Base-by-base conservation (phyloP, 2,329 filamentous ascomycete species). In the Ophiognomonia clavigignenti-juglandacearum region DNA sequence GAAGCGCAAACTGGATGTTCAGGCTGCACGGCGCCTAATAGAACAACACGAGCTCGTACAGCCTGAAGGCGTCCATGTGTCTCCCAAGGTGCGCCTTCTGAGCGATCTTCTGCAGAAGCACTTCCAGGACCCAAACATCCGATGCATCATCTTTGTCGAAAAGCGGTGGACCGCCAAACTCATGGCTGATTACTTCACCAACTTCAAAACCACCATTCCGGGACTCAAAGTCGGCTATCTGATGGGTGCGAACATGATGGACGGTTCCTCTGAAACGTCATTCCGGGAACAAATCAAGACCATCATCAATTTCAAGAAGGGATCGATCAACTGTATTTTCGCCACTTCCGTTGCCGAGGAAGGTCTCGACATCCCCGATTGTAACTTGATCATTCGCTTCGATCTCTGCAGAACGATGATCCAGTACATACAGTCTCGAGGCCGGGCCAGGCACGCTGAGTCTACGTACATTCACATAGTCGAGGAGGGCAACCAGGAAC, bases 401-500 rank as follows among this genome's bases (percentile, higher is more conserved):
- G 89, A 97, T 60, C 76, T 95, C 3, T 96, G 90, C 65, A 75
- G 77, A 10, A 96, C 92, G 0, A 82, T 96, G 64, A 97, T 97
- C 43, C 88, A 95, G 59, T 97, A 96, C 61, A 83, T 97, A 18
- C 93, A 98, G 63, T 96, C 91, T 13, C 80, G 89, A 53, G 93
- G 93, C 0, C 80, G 93, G 45, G 93, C 93, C 11, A 79, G 93
- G 32, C 86, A 89, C 57, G 64, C 69, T 1, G 77, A 85, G 45
- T 97, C 93, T 0, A 82, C 78, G 53, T 96, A 92, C 62, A 77
- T 91, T 27, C 88, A 87, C 58, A 91, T 98, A 86, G 62, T 88
- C 3, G 91, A 97, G 60, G 60, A 65, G 1, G 77, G 75, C 7
- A 96, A 96, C 56, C 54, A 63, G 11, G 68, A 70, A 0, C 86